These are phyloP conservation scores for Sporothrix protearum DNA, from an alignment of 2,329 filamentous ascomycete species.

Conservation along the genomic window DNA sequence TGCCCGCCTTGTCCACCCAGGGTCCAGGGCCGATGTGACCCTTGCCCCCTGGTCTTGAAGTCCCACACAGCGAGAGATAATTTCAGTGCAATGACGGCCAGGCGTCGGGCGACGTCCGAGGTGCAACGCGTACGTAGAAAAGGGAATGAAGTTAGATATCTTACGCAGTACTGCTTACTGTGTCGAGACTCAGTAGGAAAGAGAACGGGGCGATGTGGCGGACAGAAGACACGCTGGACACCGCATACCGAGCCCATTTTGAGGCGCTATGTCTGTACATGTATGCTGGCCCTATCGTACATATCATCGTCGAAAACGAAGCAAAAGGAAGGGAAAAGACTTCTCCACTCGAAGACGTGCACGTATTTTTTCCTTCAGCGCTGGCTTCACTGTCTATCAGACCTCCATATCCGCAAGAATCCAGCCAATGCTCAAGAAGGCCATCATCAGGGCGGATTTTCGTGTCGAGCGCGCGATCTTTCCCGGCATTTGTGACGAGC, in stretches of 20 bases:
- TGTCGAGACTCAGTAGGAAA: too few species aligned
- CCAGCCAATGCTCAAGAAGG: neutral
- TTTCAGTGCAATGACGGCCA: neutral
- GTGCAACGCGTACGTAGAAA: neutral
- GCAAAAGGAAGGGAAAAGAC: neutral
- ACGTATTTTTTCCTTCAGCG: neutral
- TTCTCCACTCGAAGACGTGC: neutral
- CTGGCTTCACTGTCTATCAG: neutral
- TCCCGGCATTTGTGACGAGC: neutral
- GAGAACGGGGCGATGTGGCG: neutral
- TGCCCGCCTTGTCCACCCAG: neutral
- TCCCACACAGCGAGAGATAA: neutral
- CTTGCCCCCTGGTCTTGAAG: neutral
- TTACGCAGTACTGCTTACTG: neutral
- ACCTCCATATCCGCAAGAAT: neutral
- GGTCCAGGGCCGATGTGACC: neutral
- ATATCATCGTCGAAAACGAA: neutral
- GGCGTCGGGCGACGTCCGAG: neutral
- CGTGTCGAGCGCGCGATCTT: conserved; percentile 15
- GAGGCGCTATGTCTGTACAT: neutral
- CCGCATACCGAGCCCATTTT: neutral
- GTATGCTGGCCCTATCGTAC: neutral
- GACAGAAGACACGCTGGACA: conserved; percentile 5
- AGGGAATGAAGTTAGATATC: too few species aligned
- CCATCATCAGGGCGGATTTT: neutral